Evolutionary conservation across 2,329 filamentous ascomycete species (phyloP).

Genomic region (Talaromyces marneffei): DNA sequence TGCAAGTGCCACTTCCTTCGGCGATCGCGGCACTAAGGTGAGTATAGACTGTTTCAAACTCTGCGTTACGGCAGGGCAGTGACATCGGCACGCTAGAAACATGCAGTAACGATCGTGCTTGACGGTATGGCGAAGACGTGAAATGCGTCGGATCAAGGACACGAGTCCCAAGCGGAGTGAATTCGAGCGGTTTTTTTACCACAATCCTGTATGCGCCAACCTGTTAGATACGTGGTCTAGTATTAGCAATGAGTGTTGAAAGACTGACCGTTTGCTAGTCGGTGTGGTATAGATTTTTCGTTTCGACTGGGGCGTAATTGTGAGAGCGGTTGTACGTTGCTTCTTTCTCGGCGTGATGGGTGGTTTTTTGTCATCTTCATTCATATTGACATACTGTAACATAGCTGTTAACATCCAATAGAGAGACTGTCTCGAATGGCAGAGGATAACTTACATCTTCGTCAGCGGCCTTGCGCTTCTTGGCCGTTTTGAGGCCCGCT

Average conservation of each 20-base stretch:
- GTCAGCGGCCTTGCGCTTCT: slow-evolving; percentile 45
- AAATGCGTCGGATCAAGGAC: slow-evolving; percentile 69
- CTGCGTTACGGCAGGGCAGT: slow-evolving; percentile 83
- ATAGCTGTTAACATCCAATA: slow-evolving; percentile 8
- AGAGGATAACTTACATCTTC: slow-evolving; percentile 28
- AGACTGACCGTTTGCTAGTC: slow-evolving; percentile 53
- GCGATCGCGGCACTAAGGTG: slow-evolving; percentile 91
- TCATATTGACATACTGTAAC: slow-evolving; percentile 34
- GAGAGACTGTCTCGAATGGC: neutral
- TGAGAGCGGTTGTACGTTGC: slow-evolving; percentile 45
- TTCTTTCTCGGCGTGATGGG: slow-evolving; percentile 53
- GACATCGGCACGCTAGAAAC: slow-evolving; percentile 87
- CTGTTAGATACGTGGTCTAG: slow-evolving; percentile 14
- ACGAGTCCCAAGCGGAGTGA: slow-evolving; percentile 89
- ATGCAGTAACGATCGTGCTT: slow-evolving; percentile 81
- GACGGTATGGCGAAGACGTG: slow-evolving; percentile 80
- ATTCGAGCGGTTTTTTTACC: slow-evolving; percentile 84
- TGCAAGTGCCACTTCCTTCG: slow-evolving; percentile 88
- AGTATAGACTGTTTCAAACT: slow-evolving; percentile 87
- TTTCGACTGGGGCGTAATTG: slow-evolving; percentile 38
- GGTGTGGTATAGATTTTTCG: slow-evolving; percentile 52
- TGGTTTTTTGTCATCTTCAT: slow-evolving; percentile 27
- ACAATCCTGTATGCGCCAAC: slow-evolving; percentile 46
- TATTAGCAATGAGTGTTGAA: neutral
- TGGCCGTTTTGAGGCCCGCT: slow-evolving; percentile 58